Evolutionary conservation across 1,284 basidiomycete species (phyloP).

Genomic region (Golubevia sp.): DNA sequence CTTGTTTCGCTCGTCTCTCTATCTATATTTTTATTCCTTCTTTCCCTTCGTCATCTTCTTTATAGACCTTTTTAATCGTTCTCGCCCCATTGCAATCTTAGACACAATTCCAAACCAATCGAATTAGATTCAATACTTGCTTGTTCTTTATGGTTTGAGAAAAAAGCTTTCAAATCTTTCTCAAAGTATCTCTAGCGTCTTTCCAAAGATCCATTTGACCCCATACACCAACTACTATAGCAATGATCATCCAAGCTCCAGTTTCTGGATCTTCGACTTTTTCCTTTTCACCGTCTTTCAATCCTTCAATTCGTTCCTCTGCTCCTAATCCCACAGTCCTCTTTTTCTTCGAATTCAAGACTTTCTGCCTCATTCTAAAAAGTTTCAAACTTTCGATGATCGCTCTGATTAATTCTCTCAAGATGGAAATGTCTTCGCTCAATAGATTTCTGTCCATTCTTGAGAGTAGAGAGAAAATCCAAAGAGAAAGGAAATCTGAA

Average conservation of each 20-base stretch:
- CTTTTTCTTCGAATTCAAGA: background rate
- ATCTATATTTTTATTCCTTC: too few relatives aligned
- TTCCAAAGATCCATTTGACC: conserved; percentile 1
- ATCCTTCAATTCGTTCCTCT: too few relatives aligned
- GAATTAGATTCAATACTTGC: too few relatives aligned
- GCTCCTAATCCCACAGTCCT: background rate
- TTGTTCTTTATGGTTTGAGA: too few relatives aligned
- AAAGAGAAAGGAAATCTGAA: background rate
- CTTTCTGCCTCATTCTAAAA: too few relatives aligned
- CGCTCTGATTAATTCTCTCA: background rate
- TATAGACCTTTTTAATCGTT: too few relatives aligned
- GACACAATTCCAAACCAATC: too few relatives aligned
- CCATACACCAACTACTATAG: background rate
- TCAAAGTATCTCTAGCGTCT: background rate
- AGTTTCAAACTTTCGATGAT: background rate
- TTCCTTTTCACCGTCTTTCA: background rate
- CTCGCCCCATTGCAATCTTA: too few relatives aligned
- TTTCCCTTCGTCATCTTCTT: too few relatives aligned
- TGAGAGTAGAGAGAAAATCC: background rate
- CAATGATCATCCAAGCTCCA: background rate
- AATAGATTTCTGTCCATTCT: background rate
- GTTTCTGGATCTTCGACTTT: background rate
- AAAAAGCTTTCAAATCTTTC: background rate
- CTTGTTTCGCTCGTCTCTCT: too few relatives aligned
- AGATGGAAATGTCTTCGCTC: background rate